phyloP scores from a whole-genome alignment of 345 rosid species.

The Luvunga scandens region DNA sequence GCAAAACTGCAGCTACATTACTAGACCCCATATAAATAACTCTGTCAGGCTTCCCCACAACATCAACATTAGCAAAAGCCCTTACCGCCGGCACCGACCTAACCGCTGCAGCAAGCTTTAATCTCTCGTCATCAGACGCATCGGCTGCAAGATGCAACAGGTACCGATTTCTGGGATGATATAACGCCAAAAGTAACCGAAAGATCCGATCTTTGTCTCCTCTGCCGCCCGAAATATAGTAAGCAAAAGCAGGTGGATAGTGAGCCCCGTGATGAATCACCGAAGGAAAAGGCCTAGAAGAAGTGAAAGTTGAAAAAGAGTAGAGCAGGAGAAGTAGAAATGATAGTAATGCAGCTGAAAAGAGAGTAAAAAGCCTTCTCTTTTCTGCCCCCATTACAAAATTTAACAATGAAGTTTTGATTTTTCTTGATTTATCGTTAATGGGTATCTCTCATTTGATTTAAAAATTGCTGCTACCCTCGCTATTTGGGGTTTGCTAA shows the following conservation, averaged over 20 bases:
- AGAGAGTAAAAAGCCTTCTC: constrained; percentile 87
- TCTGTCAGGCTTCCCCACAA: constrained; percentile 75
- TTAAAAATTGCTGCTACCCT: neutral
- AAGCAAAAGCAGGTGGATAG: constrained; percentile 90
- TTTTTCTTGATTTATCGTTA: constrained; percentile 36
- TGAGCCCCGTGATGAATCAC: constrained; percentile 66
- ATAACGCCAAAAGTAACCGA: constrained; percentile 78
- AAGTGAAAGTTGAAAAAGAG: constrained; percentile 73
- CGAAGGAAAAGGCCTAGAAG: constrained; percentile 68
- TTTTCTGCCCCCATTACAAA: constrained; percentile 84
- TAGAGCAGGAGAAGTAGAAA: constrained; percentile 65
- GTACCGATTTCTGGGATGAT: constrained; percentile 94
- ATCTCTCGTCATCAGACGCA: constrained; percentile 72
- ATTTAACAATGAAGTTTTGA: neutral
- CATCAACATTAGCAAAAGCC: constrained; percentile 88
- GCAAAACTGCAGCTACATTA: constrained; percentile 60
- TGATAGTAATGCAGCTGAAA: constrained; percentile 70
- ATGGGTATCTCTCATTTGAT: constrained; percentile 22
- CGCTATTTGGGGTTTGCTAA: neutral
- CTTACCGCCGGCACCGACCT: constrained; percentile 67
- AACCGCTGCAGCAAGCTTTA: constrained; percentile 49
- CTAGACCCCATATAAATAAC: constrained; percentile 76
- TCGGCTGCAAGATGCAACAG: constrained; percentile 81
- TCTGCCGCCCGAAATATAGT: constrained; percentile 76
- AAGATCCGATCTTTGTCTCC: constrained; percentile 77